These are phyloP conservation scores for Verticillium zaregamsianum DNA, from an alignment of 2,329 filamentous ascomycete species.

Conservation along the genomic window DNA sequence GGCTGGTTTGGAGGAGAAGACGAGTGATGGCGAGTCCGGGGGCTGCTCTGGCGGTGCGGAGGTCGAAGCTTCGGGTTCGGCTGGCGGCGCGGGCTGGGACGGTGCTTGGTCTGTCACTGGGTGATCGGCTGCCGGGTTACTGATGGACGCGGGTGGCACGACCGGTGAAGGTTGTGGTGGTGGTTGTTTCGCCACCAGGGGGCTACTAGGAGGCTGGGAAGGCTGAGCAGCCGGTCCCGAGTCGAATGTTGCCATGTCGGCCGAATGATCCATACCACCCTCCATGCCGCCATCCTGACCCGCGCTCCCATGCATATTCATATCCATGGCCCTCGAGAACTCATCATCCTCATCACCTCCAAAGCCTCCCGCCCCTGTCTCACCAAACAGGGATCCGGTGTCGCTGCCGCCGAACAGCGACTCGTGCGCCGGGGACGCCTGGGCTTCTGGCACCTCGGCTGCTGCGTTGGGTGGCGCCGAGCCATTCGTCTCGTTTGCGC, in stretches of 20 bases:
- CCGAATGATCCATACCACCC: constrained; percentile 34
- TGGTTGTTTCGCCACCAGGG: background rate
- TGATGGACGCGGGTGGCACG: constrained; percentile 4
- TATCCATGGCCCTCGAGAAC: constrained; percentile 69
- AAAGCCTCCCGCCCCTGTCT: constrained; percentile 53
- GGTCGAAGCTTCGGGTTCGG: constrained; percentile 1
- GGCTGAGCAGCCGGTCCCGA: constrained; percentile 7
- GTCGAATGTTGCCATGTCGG: constrained; percentile 31
- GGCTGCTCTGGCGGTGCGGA: constrained; percentile 9
- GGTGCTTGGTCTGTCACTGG: background rate
- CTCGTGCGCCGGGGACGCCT: constrained; percentile 65
- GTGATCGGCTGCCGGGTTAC: background rate
- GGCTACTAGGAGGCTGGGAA: constrained; percentile 1
- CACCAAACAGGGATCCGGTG: constrained; percentile 83
- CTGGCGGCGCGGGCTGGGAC: background rate
- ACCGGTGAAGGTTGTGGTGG: constrained; percentile 5
- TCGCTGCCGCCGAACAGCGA: constrained; percentile 81
- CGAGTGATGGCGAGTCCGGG: constrained; percentile 28
- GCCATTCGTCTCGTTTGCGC: constrained; percentile 4
- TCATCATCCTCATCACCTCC: constrained; percentile 77
- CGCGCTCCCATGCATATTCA: constrained; percentile 33
- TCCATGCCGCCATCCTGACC: constrained; percentile 29
- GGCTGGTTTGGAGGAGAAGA: constrained; percentile 31
- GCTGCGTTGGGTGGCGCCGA: background rate
- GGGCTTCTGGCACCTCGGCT: constrained; percentile 51